These are phyloP conservation scores for Thermoascus crustaceus DNA, from an alignment of 2,329 filamentous ascomycete species.

Conservation along the genomic window DNA sequence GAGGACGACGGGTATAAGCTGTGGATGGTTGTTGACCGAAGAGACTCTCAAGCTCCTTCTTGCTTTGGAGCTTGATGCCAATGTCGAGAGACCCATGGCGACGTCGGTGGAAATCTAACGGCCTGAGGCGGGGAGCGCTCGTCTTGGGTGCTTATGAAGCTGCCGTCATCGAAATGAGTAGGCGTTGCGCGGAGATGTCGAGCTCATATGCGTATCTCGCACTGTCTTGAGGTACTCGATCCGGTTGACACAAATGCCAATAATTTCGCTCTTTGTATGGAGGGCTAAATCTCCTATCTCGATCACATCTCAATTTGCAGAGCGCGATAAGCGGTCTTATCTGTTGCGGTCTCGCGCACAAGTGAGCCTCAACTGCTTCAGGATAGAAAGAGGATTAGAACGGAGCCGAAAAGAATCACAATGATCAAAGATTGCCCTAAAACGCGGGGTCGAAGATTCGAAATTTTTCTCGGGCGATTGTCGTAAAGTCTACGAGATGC, in stretches of 20 bases:
- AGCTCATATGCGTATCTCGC: no score
- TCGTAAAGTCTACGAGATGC: not conserved
- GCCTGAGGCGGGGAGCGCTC: not conserved
- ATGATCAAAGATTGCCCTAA: not conserved
- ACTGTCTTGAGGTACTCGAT: no score
- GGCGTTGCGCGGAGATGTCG: no score
- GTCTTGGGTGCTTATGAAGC: not conserved
- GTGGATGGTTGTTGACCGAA: not conserved
- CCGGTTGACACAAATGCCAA: not conserved
- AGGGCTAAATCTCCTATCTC: not conserved
- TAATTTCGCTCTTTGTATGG: not conserved
- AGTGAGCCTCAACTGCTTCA: not conserved
- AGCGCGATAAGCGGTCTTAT: constrained; percentile 1
- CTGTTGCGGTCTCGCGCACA: not conserved
- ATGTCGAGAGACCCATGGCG: not conserved
- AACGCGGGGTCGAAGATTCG: not conserved
- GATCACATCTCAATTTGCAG: not conserved
- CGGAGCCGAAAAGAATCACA: not conserved
- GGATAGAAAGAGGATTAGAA: not conserved
- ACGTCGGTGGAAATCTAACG: not conserved
- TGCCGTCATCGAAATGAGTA: not conserved
- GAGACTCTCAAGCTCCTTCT: not conserved
- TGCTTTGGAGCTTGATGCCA: not conserved
- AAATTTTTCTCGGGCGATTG: not conserved
- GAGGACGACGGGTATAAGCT: not conserved